Conservation (phyloP, 495 filamentous ascomycete species). For the Margaritispora aquatica region DNA sequence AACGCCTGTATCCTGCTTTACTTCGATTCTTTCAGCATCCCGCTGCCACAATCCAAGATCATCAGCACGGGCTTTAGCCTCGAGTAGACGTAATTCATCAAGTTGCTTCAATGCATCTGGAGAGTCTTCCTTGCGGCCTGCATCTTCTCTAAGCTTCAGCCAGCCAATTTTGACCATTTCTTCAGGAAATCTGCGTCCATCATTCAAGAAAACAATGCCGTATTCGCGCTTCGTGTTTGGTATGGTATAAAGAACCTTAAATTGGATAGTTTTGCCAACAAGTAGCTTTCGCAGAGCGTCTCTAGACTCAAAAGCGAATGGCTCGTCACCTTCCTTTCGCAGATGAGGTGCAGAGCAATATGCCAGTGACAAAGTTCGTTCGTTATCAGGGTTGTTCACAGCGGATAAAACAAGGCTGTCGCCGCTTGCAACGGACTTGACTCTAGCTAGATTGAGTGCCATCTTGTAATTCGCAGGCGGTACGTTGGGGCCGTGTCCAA, state of each 20-base stretch:
- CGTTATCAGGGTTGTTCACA: slow-evolving; percentile 65
- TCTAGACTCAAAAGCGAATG: slow-evolving; percentile 85
- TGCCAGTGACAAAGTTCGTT: slow-evolving; percentile 81
- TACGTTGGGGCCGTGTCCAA: neutral
- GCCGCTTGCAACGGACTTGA: slow-evolving; percentile 90
- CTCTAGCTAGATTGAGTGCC: slow-evolving; percentile 56
- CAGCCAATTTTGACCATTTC: slow-evolving; percentile 77
- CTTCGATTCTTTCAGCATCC: slow-evolving; percentile 57
- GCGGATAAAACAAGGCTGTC: slow-evolving; percentile 79
- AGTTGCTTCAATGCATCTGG: slow-evolving; percentile 64
- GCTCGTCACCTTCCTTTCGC: slow-evolving; percentile 85
- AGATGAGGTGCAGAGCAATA: slow-evolving; percentile 85
- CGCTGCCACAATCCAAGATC: slow-evolving; percentile 70
- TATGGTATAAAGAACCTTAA: slow-evolving; percentile 75
- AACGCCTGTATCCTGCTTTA: slow-evolving; percentile 69
- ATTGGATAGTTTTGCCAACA: slow-evolving; percentile 83
- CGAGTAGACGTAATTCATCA: slow-evolving; percentile 68
- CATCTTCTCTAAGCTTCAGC: slow-evolving; percentile 87
- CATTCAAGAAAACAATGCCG: slow-evolving; percentile 66
- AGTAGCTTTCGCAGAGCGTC: slow-evolving; percentile 79
- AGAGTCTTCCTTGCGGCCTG: slow-evolving; percentile 76
- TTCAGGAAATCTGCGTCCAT: slow-evolving; percentile 71
- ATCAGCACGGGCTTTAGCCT: slow-evolving; percentile 71
- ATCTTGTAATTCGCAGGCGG: slow-evolving; percentile 17
- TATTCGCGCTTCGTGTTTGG: slow-evolving; percentile 85